A percentile compares a stretch with the other conserved stretches of the same genome.
Evolutionary conservation across 345 rosid genomes (phyloP).

Genomic region (Bruguiera sexangula): DNA sequence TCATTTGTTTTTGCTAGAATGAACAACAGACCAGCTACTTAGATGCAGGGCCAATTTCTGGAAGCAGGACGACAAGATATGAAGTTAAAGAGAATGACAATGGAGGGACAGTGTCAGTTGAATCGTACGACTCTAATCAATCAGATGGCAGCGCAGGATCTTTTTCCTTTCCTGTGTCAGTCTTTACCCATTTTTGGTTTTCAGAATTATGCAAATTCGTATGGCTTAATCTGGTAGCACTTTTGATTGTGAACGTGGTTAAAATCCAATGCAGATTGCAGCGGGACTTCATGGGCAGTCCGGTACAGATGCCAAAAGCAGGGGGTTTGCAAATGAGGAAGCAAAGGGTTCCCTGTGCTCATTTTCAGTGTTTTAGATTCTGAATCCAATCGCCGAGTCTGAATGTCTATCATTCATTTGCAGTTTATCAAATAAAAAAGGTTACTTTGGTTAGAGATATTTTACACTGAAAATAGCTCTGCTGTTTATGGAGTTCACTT

Average conservation of each 20-base stretch:
- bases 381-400: neutral
- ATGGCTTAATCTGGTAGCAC: no score
- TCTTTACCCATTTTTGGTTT: neutral
- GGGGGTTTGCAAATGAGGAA: neutral
- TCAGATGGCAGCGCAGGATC: conserved; percentile 1
- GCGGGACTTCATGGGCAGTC: neutral
- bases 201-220: conserved; percentile 26
- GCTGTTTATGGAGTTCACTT: no score
- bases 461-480: no score
- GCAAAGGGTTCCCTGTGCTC: neutral
- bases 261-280: conserved; percentile 1
- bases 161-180: conserved; percentile 9
- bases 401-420: neutral
- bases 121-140: neutral
- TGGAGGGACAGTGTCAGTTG: conserved; percentile 18
- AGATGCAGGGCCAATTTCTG: conserved; percentile 15
- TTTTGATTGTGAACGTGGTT: neutral
- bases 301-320: neutral
- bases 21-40: conserved; percentile 22
- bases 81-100: neutral
- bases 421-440: no score
- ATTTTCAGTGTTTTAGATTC: neutral
- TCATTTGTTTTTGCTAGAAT: conserved; percentile 12
- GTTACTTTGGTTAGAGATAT: neutral
- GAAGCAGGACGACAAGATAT: neutral